Base-by-base conservation (phyloP, 306 rosid genomes). In the Betula pendula region DNA sequence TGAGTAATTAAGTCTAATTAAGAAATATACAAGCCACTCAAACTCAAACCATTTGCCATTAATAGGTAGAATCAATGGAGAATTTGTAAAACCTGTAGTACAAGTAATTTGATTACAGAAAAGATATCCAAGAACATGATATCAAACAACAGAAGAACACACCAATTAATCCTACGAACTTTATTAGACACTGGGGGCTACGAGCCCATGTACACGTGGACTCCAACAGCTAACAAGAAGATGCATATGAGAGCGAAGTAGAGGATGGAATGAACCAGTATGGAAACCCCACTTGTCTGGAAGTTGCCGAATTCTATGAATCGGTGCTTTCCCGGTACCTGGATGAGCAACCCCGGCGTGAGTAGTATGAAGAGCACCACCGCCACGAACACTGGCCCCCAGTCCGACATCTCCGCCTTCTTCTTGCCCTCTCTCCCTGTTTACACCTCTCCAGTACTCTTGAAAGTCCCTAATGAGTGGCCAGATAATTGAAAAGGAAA, bases 361-460 rank as follows among this genome's bases (percentile, higher is more conserved):
- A 95, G 80, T 62, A 95, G 87, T 59, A 95, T 75, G 87, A 92
- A 95, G 52, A 95, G 86, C 49, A 95, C 86, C 79, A 88, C 97
- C 1, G 99, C 92, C 51, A 95, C 83, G 62, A 95, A 95, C 17
- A 95, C 93, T 29, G 99, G 92, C 16, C 99, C 99, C 99, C 99
- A 95, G 79, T 95, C 99, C 11, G 85, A 85, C 99, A 95, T 95
- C n/a, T 82, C 62, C 43, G 16, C 13, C 19, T 12, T 10, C 35
- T 35, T 15, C 7, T 19, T 24, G 13, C 65, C 29, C 68, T 68
- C 70, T 14, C 76, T 58, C 56, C 44, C 58, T 20, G 40, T 22
- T 72, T 52, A 56, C 62, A 68, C 8, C 71, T 72, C 25, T n/a
- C n/a, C n/a, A n/a, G n/a, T n/a, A 35, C 48, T 65, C 45, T 38